A percentile compares a stretch with the other conserved stretches of the same genome.
phyloP scores from a whole-genome alignment of 2,329 filamentous ascomycete genomes.

The Amphichorda felina region DNA sequence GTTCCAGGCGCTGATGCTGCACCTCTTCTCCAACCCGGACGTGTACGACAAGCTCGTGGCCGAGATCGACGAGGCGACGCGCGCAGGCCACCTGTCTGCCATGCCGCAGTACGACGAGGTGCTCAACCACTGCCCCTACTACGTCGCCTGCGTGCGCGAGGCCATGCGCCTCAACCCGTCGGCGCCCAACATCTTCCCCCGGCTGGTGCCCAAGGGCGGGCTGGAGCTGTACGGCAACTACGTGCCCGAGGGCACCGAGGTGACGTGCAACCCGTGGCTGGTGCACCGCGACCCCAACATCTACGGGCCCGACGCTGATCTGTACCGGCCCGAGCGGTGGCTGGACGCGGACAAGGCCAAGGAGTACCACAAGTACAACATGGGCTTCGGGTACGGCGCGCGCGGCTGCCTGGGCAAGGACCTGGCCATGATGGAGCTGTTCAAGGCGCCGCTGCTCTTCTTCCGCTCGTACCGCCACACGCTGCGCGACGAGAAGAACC shows the following conservation, averaged over 20 bases:
- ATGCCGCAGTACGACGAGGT: slow-evolving; percentile 30
- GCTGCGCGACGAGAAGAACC: slow-evolving; percentile 14
- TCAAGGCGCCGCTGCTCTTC: slow-evolving; percentile 30
- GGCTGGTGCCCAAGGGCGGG: slow-evolving; percentile 20
- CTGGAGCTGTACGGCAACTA: slow-evolving; percentile 17
- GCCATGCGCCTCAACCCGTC: slow-evolving; percentile 36
- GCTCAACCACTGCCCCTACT: slow-evolving; percentile 28
- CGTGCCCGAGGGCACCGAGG: slow-evolving; percentile 24
- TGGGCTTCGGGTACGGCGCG: slow-evolving; percentile 37
- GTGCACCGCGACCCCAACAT: slow-evolving; percentile 29
- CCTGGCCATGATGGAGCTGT: slow-evolving; percentile 40
- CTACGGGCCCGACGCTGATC: slow-evolving; percentile 26
- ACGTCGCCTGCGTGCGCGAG: slow-evolving; percentile 36
- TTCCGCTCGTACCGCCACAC: slow-evolving; percentile 23
- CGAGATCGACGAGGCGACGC: slow-evolving; percentile 27
- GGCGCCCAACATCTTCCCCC: slow-evolving; percentile 37
- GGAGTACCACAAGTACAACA: slow-evolving; percentile 31
- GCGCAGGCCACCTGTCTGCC: slow-evolving; percentile 16
- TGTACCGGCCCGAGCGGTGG: slow-evolving; percentile 38
- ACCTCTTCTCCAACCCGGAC: slow-evolving; percentile 22
- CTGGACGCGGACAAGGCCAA: slow-evolving; percentile 25
- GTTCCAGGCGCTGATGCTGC: slow-evolving; percentile 32
- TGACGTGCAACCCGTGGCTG: slow-evolving; percentile 33
- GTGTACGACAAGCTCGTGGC: slow-evolving; percentile 33
- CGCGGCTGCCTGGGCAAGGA: slow-evolving; percentile 34